phyloP scores from a whole-genome alignment of 176 grass and related monocot species.

The Juncus inflexus region DNA sequence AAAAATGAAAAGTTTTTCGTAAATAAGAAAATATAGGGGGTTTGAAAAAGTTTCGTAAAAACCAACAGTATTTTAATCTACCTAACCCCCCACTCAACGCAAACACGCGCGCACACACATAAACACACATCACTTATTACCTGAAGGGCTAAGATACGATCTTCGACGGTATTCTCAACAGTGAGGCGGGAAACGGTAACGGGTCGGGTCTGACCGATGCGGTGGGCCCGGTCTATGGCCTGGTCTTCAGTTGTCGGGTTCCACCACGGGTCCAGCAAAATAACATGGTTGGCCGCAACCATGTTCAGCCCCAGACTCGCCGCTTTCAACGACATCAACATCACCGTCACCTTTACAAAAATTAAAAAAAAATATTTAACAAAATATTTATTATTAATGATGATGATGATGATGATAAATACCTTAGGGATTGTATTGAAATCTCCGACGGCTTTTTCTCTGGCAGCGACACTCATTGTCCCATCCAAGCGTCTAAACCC shows the following conservation, averaged over 20 bases:
- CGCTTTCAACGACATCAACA: constrained; percentile 94
- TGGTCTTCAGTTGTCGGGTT: constrained; percentile 88
- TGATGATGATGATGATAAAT: no score
- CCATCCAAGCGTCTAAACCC: constrained; percentile 75
- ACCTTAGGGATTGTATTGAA: constrained; percentile 82
- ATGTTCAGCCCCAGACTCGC: constrained; percentile 90
- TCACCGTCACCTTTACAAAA: constrained; percentile 71
- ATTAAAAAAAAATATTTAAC: constrained; percentile 17
- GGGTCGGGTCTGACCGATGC: constrained; percentile 78
- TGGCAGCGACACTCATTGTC: constrained; percentile 76
- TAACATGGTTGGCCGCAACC: constrained; percentile 89
- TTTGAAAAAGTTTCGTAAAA: background rate
- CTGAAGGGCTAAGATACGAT: constrained; percentile 90
- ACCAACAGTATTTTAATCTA: background rate
- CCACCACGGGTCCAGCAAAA: constrained; percentile 97
- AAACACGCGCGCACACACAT: no score
- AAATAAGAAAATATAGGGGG: background rate
- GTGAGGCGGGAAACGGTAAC: constrained; percentile 80
- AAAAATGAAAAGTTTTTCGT: no score
- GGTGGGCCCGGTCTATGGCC: constrained; percentile 80
- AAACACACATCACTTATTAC: no score
- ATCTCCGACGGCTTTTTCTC: constrained; percentile 74
- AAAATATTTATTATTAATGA: no score
- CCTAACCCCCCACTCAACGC: no score
- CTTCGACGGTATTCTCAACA: constrained; percentile 77